Conservation (phyloP, 1,284 basidiomycete species). For the Lentinula novae-zelandiae region DNA sequence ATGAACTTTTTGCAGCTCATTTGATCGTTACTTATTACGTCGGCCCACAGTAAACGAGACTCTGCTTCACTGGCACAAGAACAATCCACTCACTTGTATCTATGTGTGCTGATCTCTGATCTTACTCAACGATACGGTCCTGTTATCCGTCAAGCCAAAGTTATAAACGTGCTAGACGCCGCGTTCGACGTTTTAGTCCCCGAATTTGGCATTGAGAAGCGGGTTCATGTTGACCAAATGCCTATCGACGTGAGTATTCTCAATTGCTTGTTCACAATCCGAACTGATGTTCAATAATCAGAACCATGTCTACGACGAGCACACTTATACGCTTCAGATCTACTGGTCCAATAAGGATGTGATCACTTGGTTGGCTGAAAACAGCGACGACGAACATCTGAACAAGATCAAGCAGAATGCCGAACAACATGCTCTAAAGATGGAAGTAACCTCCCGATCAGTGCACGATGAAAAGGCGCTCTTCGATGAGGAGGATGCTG, state of each 20-base stretch:
- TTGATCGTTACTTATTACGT: neutral
- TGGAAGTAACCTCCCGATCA: conserved; percentile 79
- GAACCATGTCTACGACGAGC: conserved; percentile 95
- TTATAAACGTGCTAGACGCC: conserved; percentile 91
- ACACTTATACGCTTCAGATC: conserved; percentile 83
- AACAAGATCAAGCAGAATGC: conserved; percentile 89
- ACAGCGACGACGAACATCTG: conserved; percentile 90
- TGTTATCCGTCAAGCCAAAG: conserved; percentile 88
- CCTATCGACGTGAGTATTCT: conserved; percentile 77
- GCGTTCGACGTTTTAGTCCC: conserved; percentile 94
- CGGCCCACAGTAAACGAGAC: conserved; percentile 70
- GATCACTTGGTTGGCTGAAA: conserved; percentile 91
- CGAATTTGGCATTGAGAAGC: conserved; percentile 97
- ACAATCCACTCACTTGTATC: conserved; percentile 92
- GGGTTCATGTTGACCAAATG: conserved; percentile 98
- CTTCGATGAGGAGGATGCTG: conserved; percentile 82
- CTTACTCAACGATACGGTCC: conserved; percentile 93
- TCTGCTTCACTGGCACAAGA: conserved; percentile 92
- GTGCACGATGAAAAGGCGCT: conserved; percentile 83
- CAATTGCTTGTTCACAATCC: neutral
- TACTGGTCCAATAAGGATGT: conserved; percentile 93
- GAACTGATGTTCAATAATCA: conserved; percentile 27
- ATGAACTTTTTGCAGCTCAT: conserved; percentile 22
- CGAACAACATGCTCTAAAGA: conserved; percentile 80
- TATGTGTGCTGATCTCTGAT: conserved; percentile 91